Conservation (phyloP, 2,329 filamentous ascomycete species). For the Apiospora kogelbergensis region DNA sequence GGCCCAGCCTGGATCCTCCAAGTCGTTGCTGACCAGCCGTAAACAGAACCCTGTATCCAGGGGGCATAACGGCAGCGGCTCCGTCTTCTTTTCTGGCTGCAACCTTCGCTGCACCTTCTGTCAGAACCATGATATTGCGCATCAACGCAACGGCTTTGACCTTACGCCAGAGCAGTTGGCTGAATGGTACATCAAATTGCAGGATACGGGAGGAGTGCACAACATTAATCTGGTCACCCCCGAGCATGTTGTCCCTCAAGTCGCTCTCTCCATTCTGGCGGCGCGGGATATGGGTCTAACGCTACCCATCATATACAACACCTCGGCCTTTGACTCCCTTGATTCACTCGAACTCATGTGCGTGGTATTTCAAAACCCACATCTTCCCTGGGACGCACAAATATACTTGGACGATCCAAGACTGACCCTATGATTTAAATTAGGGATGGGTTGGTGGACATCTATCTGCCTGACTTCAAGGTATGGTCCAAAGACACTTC, state of each 20-base stretch:
- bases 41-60: constrained; percentile 75
- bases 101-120: constrained; percentile 76
- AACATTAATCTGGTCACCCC: constrained; percentile 89
- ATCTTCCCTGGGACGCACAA: not conserved
- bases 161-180: constrained; percentile 76
- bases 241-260: constrained; percentile 83
- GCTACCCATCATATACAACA: constrained; percentile 82
- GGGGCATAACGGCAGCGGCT: constrained; percentile 78
- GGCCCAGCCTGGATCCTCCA: not conserved
- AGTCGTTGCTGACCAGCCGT: not conserved
- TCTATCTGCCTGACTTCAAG: constrained; percentile 89
- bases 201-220: constrained; percentile 76
- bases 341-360: constrained; percentile 67
- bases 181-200: constrained; percentile 81
- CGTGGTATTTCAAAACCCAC: not conserved
- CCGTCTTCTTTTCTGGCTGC: constrained; percentile 78
- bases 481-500: constrained; percentile 70
- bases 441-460: constrained; percentile 72
- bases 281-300: constrained; percentile 68
- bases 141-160: constrained; percentile 78
- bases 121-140: constrained; percentile 82
- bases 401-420: not conserved
- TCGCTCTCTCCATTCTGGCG: constrained; percentile 73
- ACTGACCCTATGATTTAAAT: not conserved
- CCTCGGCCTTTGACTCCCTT: constrained; percentile 75